Evolutionary conservation across 2,329 filamentous ascomycete species (phyloP).

Genomic region (Colletotrichum somersetense): DNA sequence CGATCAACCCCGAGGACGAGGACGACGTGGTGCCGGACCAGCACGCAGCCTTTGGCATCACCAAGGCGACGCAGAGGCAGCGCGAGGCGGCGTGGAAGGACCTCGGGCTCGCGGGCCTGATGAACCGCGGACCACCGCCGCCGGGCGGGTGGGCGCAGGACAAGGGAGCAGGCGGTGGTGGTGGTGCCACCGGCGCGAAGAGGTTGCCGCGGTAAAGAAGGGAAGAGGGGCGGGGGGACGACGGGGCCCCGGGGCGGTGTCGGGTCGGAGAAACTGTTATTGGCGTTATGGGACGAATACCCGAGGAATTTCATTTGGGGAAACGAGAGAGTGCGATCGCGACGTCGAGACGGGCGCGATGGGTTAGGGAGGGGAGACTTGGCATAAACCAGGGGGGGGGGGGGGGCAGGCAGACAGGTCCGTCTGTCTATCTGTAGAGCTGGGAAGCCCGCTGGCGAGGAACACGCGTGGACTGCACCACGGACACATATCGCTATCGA

Average conservation of each 20-base stretch:
- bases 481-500: background rate
- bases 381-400: too few species aligned
- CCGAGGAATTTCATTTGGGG: slow-evolving; percentile 20
- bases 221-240: background rate
- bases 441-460: background rate
- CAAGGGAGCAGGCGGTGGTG: slow-evolving; percentile 43
- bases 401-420: background rate
- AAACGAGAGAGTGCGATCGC: background rate
- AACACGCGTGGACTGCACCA: too few species aligned
- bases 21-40: slow-evolving; percentile 91
- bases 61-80: slow-evolving; percentile 79
- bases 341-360: background rate
- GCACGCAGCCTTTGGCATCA: slow-evolving; percentile 88
- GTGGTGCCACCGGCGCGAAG: slow-evolving; percentile 41
- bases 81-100: slow-evolving; percentile 84
- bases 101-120: slow-evolving; percentile 77
- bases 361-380: background rate
- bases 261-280: background rate
- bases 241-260: background rate
- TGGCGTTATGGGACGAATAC: slow-evolving; percentile 39
- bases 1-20: slow-evolving; percentile 88
- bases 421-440: background rate
- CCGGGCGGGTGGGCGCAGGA: slow-evolving; percentile 31
- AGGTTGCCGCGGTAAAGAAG: slow-evolving; percentile 26
- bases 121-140: slow-evolving; percentile 69